Conservation (phyloP, 2,329 filamentous ascomycete genomes). For the Aschersonia sp. region DNA sequence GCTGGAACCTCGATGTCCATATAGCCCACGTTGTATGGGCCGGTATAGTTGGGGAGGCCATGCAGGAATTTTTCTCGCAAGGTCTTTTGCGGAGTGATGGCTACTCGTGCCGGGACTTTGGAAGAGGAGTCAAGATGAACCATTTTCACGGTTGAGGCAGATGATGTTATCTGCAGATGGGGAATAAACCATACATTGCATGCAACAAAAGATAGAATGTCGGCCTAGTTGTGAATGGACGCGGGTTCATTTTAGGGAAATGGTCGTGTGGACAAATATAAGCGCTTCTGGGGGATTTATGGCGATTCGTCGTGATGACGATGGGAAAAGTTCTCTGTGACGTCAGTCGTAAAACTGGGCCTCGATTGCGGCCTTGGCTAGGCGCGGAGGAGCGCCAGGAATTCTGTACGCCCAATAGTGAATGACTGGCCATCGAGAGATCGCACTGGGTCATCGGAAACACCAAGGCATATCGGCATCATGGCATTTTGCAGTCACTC, state of each 20-base stretch:
- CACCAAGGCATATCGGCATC: background rate
- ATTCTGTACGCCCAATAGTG: background rate
- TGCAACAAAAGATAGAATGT: background rate
- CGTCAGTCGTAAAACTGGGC: background rate
- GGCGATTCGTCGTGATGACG: background rate
- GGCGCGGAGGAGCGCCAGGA: background rate
- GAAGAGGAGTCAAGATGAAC: background rate
- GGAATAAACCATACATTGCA: no score
- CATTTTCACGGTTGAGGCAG: background rate
- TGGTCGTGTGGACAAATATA: background rate
- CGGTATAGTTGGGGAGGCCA: slow-evolving; percentile 44
- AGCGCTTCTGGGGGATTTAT: background rate
- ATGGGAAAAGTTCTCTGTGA: background rate
- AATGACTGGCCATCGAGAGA: background rate
- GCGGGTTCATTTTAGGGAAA: background rate
- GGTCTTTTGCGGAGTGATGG: slow-evolving; percentile 14
- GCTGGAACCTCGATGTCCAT: slow-evolving; percentile 52
- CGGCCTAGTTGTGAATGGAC: background rate
- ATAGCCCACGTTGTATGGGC: slow-evolving; percentile 53
- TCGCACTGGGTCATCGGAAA: background rate
- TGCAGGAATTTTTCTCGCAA: slow-evolving; percentile 24
- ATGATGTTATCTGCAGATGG: no score
- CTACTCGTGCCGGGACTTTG: slow-evolving; percentile 4
- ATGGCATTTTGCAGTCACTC: background rate
- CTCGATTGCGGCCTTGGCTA: background rate